Base-by-base conservation (phyloP, 805 yeast species). In the Wickerhamiella azyma region DNA sequence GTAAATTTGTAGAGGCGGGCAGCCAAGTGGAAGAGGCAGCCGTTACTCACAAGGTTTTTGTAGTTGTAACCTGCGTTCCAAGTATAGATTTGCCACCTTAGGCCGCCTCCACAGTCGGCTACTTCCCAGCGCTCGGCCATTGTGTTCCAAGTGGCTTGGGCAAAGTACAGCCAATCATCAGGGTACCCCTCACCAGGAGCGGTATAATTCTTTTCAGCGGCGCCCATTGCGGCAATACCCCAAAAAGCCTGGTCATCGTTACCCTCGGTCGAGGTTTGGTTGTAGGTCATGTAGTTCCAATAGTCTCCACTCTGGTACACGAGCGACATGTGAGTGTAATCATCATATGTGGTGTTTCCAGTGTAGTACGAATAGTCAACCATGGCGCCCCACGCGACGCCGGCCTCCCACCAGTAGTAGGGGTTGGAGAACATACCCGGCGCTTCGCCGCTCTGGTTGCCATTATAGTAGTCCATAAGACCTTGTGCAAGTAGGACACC, bases 351-450 rank as follows among this genome's bases (percentile, higher is more conserved):
- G 52, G 72, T 73, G 60, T 88, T 81, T 33, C 79, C 74, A 61
- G 84, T 75, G 59, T 70, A 79, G 53, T 60, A 77, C 66, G 85
- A 72, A 63, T 82, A 81, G 61, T 86, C 96, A 38, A 89, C 59
- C 71, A 89, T 67, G 16, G 82, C 70, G 8, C 95, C 94, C 84
- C 86, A 85, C 1, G 89, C 95, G 50, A 88, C 94, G 53, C 97
- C 97, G 9, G 96, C 94, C 66, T 86, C 85, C 96, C 96, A 88
- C 98, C 97, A 89, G 70, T 89, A 89, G 70, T 89, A 88, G 0
- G 97, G 97, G 58, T 70, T 66, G 10, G 79, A 68, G 62, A 92
- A 88, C 86, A 82, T 78, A 37, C 97, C 98, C 24, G 83, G 68
- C 4, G 86, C 74, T 8, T 88, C 81, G 30, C 96, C 96, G 37